Percentiles rank a stretch among this genome's conserved stretches.
Evolutionary conservation across 1,284 basidiomycete genomes (phyloP).

Genomic region (Anthracocystis walkeri): DNA sequence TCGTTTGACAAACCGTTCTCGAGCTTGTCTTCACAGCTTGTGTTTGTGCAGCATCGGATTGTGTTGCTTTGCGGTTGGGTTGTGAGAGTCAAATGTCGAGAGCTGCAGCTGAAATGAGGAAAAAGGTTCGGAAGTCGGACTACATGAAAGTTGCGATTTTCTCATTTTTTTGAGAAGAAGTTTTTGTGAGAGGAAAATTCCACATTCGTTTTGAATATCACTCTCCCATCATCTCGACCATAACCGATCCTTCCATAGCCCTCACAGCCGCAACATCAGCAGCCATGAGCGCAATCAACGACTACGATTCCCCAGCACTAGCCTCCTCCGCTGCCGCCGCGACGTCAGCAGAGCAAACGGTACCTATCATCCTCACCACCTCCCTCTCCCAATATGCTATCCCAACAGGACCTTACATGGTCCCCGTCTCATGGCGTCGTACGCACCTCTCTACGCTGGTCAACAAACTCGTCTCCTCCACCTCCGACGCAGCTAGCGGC

Average conservation of each 20-base stretch:
- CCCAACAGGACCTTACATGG: constrained; percentile 91
- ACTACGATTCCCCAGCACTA: constrained; percentile 18
- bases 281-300: constrained; percentile 26
- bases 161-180: constrained; percentile 20
- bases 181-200: constrained; percentile 17
- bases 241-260: not conserved
- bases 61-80: not conserved
- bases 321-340: constrained; percentile 3
- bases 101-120: not conserved
- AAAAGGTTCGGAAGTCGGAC: constrained; percentile 30
- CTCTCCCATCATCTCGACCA: constrained; percentile 11
- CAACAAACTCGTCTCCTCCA: constrained; percentile 84
- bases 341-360: constrained; percentile 20
- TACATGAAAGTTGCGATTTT: not conserved
- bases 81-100: not conserved
- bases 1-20: not conserved
- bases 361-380: constrained; percentile 58
- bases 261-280: not conserved
- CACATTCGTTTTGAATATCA: not conserved
- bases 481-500: constrained; percentile 11
- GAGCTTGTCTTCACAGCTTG: not conserved
- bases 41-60: not conserved
- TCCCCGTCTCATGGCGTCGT: constrained; percentile 88
- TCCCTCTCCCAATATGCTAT: constrained; percentile 76
- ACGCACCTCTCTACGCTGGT: constrained; percentile 98